Base-by-base conservation (phyloP, 352 stramenopile species). In the Hyaloperonospora arabidopsidis region DNA sequence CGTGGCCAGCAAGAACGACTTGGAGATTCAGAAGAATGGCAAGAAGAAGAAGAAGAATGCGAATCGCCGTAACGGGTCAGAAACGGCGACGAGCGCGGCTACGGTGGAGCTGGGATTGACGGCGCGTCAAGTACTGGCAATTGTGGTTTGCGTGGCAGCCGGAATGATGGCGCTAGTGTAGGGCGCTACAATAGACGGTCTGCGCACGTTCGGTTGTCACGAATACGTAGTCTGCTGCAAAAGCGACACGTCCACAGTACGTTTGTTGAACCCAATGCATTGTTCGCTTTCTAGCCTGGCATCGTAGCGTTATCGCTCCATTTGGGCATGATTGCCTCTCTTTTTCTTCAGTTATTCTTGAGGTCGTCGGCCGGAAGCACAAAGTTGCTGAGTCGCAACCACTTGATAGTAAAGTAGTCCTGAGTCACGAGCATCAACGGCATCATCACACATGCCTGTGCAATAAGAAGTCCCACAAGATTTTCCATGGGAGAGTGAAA, bases 401-500 rank as follows among this genome's bases (percentile, higher is more conserved):
- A 66, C 40, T 63, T 67, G 41, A 63, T 45, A 13, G 50, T 56
- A 25, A 67, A 68, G 40, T 86, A 86, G 67, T 91, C 80, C 53
- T 86, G 76, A 13, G 73, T 72, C 39, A 91, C 25, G 45, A 89
- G 45, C 44, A 79, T 76, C 35, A 91, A 61, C 40, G 80, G 80
- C 21, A 63, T 11, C 79, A 91, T 89, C 18, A 87, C 61, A 43
- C 47, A 72, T 8, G 49, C 48, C 50, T 91, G 78, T 5, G 65
- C 76, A 39, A 88, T 72, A 10, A 82, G 17, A 35, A 91, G 48
- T 8, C 56, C 80, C 18, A 89, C 57, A 1, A 87, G 35, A 54
- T 87, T 91, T 49, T 91, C 80, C 38, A 64, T 49, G 25, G 74
- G 59, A 49, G 70, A 78, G 68, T 91, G 80, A 66, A 89, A 91